These are phyloP conservation scores for Triangularia verruculosa DNA, from an alignment of 2,329 filamentous ascomycete genomes.

Conservation along the genomic window DNA sequence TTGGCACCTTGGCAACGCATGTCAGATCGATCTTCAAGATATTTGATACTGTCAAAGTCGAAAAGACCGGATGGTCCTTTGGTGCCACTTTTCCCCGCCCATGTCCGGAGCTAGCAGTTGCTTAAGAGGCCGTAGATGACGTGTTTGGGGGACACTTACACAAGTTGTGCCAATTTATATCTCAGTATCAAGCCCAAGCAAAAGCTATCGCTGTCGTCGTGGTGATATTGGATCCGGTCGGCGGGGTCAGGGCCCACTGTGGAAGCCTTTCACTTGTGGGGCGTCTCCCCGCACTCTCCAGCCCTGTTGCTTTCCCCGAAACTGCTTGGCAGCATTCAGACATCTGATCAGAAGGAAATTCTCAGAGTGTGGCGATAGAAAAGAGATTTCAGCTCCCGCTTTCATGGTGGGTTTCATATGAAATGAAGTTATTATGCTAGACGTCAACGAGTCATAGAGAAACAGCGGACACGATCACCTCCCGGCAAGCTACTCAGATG, in stretches of 20 bases:
- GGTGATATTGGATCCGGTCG: not conserved
- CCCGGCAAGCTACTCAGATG: not conserved
- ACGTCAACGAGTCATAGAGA: not conserved
- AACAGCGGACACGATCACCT: not conserved
- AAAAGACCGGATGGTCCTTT: not conserved
- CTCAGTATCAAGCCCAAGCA: not conserved
- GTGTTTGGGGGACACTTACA: not conserved
- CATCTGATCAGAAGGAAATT: not conserved
- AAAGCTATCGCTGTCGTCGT: not conserved
- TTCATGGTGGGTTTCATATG: not conserved
- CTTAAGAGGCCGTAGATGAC: not conserved
- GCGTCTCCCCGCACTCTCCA: not conserved
- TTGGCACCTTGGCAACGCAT: constrained; percentile 21
- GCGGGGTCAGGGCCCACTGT: not conserved
- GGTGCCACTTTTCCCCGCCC: not conserved
- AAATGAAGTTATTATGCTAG: not conserved
- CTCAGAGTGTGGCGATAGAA: not conserved
- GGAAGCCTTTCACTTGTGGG: not conserved
- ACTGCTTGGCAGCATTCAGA: not conserved
- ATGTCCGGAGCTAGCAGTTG: not conserved
- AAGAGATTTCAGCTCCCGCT: not conserved
- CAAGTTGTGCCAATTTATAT: not conserved
- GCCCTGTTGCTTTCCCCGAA: not conserved
- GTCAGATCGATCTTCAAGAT: constrained; percentile 5
- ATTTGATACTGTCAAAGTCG: not conserved